Evolutionary conservation across 2,329 filamentous ascomycete species (phyloP), one percentile per base, ranked within the genome.

Genomic region (Aspergillus bombycis): DNA sequence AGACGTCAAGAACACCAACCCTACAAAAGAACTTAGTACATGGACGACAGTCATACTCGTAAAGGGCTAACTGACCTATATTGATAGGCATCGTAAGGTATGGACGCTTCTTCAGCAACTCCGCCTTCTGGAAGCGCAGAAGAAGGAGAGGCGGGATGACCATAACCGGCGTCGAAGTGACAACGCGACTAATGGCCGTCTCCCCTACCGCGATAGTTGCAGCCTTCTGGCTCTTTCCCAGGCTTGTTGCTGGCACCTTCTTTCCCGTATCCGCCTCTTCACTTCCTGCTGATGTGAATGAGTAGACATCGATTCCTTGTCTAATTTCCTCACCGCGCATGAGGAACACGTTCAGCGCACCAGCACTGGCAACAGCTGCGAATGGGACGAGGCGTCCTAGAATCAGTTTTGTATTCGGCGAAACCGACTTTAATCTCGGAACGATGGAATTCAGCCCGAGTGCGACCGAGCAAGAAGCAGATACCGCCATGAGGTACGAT

Each of bases 121-220:
- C 32, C 10, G 28, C 36, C 50, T 36, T 54, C 26, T 54, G 50
- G 19, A 34, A 21, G 32, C 50, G 50, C 30, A 54, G 26, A 21
- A 54, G 50, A 36, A 54, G 28, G 9, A 54, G 28, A 21, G 50
- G 50, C 3, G 50, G 50, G 19, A 53, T 53, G 3, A 53, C 50
- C 50, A 53, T 53, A 19, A 54, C 50, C 14, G 50, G 50, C 28
- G 50, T 54, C 8, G 50, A 54, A 21, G 50, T 54, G 19, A 54
- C 50, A 54, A 54, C 50, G 14, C 50, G 50, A n/a, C 50, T 54
- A 54, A 54, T 54, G 30, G 50, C 50, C 9, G 28, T 54, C 50
- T 54, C 50, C 1, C 50, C 30, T 5, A 34, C 50, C 19, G 50
- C 50, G 32, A 54, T 54, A 21, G 50, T 54, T 34, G 50, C 50